Base-by-base conservation (phyloP, 176 grass and related monocot species). In the Chrysopogon serrulatus region DNA sequence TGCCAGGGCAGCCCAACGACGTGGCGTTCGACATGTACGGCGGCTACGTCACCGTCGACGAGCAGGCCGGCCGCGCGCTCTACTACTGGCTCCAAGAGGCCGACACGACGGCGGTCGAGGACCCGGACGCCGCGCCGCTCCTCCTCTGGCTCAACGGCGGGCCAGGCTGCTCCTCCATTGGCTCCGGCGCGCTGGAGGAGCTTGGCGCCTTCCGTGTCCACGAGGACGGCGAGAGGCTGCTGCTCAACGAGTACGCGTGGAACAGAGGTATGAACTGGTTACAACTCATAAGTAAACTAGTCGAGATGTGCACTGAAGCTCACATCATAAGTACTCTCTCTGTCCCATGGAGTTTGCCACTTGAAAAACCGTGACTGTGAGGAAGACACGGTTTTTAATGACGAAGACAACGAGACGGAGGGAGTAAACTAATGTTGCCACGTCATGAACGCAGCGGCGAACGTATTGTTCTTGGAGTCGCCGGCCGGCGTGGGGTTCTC, bases 131-230 rank as follows among this genome's bases (percentile, higher is more conserved):
- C 1, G 86, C 76, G 54, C 89, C 89, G 62, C 84, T 94, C 6
- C 83, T 94, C 17, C 86, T 94, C 15, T 94, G 92, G 92, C 92
- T 94, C 40, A 94, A 94, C 73, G 92, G 92, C 27, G 92, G 92
- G 35, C 92, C 92, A 0, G 88, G 92, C 4, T 94, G 86, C 76
- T 94, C 92, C 16, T 94, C 92, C 3, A 10, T 94, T 6, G 89
- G 86, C 16, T 81, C 35, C 33, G 88, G 92, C 27, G 89, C 79
- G 13, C 80, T 89, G 0, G 92, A 80, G 78, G 92, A 94, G 83
- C 73, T 91, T 3, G 92, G 92, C 47, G 72, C 86, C 0, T 94
- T 94, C 62, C 86, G 86, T 5, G 88, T 94, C 73, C 54, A 62
- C 24, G 51, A 73, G 6, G 82, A 94, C 10, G 91, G 85, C 34